A percentile compares a stretch with the other conserved stretches of the same genome.
Conservation (phyloP, 163 green algal genomes). For the Chloromonas sp. region DNA sequence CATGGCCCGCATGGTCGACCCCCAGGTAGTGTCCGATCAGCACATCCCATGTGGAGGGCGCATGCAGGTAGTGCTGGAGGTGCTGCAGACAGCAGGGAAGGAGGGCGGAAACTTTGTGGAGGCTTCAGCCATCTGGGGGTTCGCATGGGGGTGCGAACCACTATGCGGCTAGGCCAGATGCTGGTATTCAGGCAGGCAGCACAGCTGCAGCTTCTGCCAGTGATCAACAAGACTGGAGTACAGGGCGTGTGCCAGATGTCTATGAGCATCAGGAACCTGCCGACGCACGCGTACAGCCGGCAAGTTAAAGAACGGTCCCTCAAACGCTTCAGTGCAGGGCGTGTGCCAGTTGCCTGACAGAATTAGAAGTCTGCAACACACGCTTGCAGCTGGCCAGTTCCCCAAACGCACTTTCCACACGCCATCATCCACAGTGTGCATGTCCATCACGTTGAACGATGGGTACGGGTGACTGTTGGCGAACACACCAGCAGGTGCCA, state of each 20-base stretch:
- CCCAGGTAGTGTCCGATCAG: conserved; percentile 90
- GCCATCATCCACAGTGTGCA: conserved; percentile 89
- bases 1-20: conserved; percentile 91
- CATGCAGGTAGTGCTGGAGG: conserved; percentile 14
- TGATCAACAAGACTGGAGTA: no score
- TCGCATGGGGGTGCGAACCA: no score
- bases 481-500: conserved; percentile 54
- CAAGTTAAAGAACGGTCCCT: no score
- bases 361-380: not conserved
- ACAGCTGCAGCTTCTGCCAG: no score
- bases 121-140: no score
- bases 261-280: not conserved
- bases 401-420: conserved; percentile 44
- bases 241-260: not conserved
- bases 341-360: not conserved
- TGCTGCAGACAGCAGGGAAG: not conserved
- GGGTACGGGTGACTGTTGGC: conserved; percentile 62
- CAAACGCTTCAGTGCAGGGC: no score
- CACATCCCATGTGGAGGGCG: conserved; percentile 74
- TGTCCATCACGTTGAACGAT: conserved; percentile 89
- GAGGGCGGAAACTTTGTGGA: no score
- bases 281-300: no score
- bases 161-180: no score
- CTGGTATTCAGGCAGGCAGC: no score
- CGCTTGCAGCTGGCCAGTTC: not conserved